Evolutionary conservation across 805 yeast species (phyloP), one percentile per base, ranked within the genome.

Genomic region (Sungouiozyma intestinalis): DNA sequence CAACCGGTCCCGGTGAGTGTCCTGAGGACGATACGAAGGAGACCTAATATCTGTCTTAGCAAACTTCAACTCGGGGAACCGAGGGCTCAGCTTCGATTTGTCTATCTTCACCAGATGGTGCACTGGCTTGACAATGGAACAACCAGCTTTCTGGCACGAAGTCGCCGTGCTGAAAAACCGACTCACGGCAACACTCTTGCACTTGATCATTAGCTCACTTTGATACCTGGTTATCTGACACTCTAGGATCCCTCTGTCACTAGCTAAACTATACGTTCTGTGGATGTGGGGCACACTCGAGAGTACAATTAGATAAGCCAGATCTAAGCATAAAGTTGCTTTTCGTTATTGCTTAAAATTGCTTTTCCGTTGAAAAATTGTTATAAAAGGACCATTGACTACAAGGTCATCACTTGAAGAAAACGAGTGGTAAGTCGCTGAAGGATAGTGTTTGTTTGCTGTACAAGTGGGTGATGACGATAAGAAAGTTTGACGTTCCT

Each of bases 111-210:
- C 84, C 45, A 76, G 72, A 64, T 92, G 98, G 62, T 92, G 98
- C 14, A 90, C 94, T 1, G 98, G 97, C 40, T 81, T 76, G 32
- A 85, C 88, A 40, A 85, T 73, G 33, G 94, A 81, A 60, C 73
- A 76, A 24, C 77, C 81, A 39, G 73, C 73, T 60, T 66, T 73
- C 44, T 64, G 64, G 13, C 31, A 29, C 33, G 55, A 64, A 40
- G 52, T 66, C 47, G 59, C 65, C 62, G 47, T 53, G 33, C 49
- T 43, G 35, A 60, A 53, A 41, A 65, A 58, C 3, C 37, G 35
- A 35, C 57, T 52, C 14, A 33, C 17, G 3, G 35, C n/a, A n/a
- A n/a, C n/a, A n/a, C n/a, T n/a, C n/a, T n/a, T n/a, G n/a, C n/a
- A n/a, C n/a, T n/a, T n/a, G n/a, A n/a, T n/a, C n/a, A n/a, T n/a